Conservation (phyloP, 2,329 filamentous ascomycete genomes). For the Monosporascus ibericus region DNA sequence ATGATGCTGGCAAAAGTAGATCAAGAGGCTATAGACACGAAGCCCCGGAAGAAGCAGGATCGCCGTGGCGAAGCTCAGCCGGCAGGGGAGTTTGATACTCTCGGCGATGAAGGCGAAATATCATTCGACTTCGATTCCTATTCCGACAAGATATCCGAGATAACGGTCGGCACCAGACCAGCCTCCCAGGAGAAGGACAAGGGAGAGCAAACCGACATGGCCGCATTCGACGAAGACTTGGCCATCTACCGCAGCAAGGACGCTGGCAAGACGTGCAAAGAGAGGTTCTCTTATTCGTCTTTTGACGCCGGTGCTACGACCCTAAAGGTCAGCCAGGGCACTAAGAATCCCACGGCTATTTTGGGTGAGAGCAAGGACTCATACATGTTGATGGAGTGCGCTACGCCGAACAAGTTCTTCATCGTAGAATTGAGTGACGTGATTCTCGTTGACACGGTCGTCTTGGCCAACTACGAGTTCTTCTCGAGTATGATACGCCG, state of each 20-base stretch:
- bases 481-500: constrained; percentile 95
- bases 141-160: constrained; percentile 39
- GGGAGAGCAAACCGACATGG: constrained; percentile 33
- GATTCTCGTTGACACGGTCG: constrained; percentile 83
- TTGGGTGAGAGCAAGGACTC: constrained; percentile 96
- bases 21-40: constrained; percentile 62
- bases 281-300: constrained; percentile 94
- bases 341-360: constrained; percentile 82
- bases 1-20: constrained; percentile 83
- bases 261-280: constrained; percentile 95
- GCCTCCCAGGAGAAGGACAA: constrained; percentile 18
- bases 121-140: constrained; percentile 48
- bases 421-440: constrained; percentile 90
- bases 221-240: constrained; percentile 41
- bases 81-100: constrained; percentile 63
- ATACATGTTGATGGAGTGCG: constrained; percentile 94
- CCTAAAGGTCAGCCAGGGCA: constrained; percentile 79
- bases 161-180: constrained; percentile 26
- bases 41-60: constrained; percentile 54
- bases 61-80: constrained; percentile 42
- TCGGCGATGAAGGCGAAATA: constrained; percentile 88
- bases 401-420: constrained; percentile 81
- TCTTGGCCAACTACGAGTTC: constrained; percentile 98
- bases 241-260: constrained; percentile 73
- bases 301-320: constrained; percentile 95